Evolutionary conservation across 208 protist genomes (phyloP).

Genomic region (Crithidia fasciculata): DNA sequence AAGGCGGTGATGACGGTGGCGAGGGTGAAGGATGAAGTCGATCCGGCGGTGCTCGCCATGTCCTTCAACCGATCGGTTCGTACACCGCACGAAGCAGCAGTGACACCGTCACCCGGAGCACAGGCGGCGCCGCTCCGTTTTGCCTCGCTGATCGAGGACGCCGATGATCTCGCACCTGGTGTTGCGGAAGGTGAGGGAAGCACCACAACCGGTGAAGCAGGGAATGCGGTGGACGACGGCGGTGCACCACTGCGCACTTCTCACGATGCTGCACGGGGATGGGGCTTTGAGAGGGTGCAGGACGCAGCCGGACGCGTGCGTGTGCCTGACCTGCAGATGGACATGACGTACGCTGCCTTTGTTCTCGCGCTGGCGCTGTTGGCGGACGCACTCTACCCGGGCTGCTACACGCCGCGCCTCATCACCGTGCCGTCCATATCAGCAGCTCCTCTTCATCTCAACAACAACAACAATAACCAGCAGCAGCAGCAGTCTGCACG

Average conservation of each 20-base stretch:
- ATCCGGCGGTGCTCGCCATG: slow-evolving; percentile 13
- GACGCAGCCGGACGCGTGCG: not conserved
- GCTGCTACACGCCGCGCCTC: slow-evolving; percentile 1
- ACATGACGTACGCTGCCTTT: slow-evolving; percentile 79
- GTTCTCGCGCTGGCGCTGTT: slow-evolving; percentile 66
- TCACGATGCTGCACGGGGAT: too few species aligned
- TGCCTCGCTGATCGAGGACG: too few species aligned
- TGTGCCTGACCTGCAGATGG: slow-evolving; percentile 43
- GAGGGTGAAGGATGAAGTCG: slow-evolving; percentile 16
- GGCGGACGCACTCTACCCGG: slow-evolving; percentile 61
- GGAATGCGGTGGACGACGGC: too few species aligned
- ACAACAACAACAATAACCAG: slow-evolving; percentile 10
- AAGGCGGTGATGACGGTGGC: slow-evolving; percentile 36
- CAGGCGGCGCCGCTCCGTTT: too few species aligned
- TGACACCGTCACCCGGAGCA: too few species aligned
- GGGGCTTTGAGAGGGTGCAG: not conserved
- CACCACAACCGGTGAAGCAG: too few species aligned
- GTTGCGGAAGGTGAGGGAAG: too few species aligned
- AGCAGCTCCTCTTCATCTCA: not conserved
- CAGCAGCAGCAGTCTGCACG: not conserved
- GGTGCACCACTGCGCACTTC: too few species aligned
- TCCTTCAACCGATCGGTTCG: not conserved
- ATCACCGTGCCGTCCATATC: slow-evolving; percentile 2
- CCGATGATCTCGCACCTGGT: too few species aligned
- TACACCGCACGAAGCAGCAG: too few species aligned